A percentile compares a stretch with the other conserved stretches of the same genome.
Conservation (phyloP, 306 rosid genomes). For the Pueraria montana region DNA sequence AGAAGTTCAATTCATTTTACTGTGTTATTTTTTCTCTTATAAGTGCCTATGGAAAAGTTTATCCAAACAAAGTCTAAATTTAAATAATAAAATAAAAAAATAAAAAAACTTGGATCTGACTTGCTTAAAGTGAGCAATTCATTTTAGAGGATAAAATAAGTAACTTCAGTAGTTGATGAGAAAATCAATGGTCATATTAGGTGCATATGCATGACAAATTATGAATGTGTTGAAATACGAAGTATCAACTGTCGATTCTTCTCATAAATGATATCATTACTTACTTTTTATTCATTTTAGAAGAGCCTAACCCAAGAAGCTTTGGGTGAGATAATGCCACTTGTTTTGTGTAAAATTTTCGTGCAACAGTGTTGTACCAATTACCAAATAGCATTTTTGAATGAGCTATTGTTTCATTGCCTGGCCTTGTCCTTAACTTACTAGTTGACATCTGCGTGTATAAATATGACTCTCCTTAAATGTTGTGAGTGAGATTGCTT, state of each 20-base stretch:
- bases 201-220: not conserved
- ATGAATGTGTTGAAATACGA: not conserved
- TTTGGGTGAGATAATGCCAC: not conserved
- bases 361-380: not conserved
- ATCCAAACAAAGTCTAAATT: not conserved
- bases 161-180: not conserved
- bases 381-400: not conserved
- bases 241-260: not conserved
- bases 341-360: not conserved
- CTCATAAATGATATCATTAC: not conserved
- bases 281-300: not conserved
- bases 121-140: not conserved
- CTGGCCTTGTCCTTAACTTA: constrained; percentile 3
- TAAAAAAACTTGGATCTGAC: not conserved
- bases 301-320: not conserved
- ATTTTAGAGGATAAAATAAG: not conserved
- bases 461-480: not conserved
- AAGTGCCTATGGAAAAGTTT: not conserved
- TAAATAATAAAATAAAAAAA: not conserved
- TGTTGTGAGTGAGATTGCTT: not conserved
- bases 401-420: constrained; percentile 16
- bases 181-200: not conserved
- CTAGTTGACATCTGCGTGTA: not conserved
- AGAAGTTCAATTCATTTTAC: not conserved
- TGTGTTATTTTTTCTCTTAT: not conserved